Base-by-base conservation (phyloP, 352 stramenopile genomes). In the Blastocystis sp. region DNA sequence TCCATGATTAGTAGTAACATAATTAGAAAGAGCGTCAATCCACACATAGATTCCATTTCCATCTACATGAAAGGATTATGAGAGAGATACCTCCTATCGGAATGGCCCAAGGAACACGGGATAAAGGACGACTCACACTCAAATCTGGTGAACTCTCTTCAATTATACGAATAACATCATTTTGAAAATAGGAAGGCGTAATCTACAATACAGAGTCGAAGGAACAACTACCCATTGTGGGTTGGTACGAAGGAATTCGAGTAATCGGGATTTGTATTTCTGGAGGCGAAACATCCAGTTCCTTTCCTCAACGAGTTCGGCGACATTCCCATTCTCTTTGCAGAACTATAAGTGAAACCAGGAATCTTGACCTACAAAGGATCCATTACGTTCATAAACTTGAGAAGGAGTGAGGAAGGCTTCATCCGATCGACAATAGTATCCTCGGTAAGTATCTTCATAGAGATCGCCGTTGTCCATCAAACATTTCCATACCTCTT, bases 401-500 rank as follows among this genome's bases (percentile, higher is more conserved):
- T 98, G 92, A 89, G 97, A 94, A 42, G 98, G 95, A 7, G 94
- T 97, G 66, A 99, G 94, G 89, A 98, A 99, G 83, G 95, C 94
- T 90, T 99, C 97, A 89, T 99, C 97, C 63, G 94, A 94, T 71
- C 98, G 95, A 88, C 94, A 98, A 91, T 99, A 99, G 96, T 96
- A 99, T 21, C 95, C 94, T 88, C 96, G 93, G 91, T 99, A 97
- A 52, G 95, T 91, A 46, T 95, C 96, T 81, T 98, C 88, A 89
- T 98, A 98, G 89, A 99, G 98, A 81, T 95, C 89, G 21, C 94
- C 96, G 83, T 94, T 95, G 5, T 93, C 89, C 12, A 93, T 89
- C 78, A 99, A 90, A 0, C 88, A 89, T 6, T 93, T 93, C 96
- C 96, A 99, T 46, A 99, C 90, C 32, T 93, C 89, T 32, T 91